These are phyloP conservation scores for Coniophora puteana DNA, from an alignment of 1,284 basidiomycete species.

Conservation along the genomic window DNA sequence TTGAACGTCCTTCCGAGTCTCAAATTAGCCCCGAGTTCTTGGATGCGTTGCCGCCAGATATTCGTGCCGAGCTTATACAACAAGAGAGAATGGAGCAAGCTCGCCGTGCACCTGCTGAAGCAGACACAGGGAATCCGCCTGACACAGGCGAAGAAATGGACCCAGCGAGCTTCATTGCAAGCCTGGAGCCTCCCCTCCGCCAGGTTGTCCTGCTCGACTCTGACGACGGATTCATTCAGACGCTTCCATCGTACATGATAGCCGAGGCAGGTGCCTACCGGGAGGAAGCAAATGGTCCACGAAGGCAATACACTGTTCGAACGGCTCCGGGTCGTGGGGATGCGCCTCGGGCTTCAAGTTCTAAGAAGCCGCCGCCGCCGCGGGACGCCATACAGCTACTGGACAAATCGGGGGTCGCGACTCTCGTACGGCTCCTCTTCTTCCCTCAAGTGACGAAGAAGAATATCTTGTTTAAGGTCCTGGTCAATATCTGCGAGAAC, in stretches of 20 bases:
- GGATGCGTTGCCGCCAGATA: constrained; percentile 92
- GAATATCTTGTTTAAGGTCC: constrained; percentile 83
- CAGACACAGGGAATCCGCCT: constrained; percentile 32
- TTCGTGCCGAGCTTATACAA: constrained; percentile 95
- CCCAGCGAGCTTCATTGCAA: constrained; percentile 84
- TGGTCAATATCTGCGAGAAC: constrained; percentile 96
- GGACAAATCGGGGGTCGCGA: constrained; percentile 88
- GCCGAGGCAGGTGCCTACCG: constrained; percentile 75
- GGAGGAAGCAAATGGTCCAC: constrained; percentile 39
- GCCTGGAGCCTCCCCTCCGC: constrained; percentile 80
- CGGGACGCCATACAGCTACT: constrained; percentile 94
- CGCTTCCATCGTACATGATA: constrained; percentile 78
- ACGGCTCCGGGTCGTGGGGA: constrained; percentile 35
- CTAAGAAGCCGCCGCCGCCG: constrained; percentile 49
- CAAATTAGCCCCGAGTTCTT: constrained; percentile 95
- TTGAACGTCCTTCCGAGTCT: constrained; percentile 74
- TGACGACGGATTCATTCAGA: constrained; percentile 79
- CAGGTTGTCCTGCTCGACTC: constrained; percentile 86
- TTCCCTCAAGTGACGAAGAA: constrained; percentile 92
- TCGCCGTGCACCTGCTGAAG: constrained; percentile 51
- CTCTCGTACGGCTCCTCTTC: constrained; percentile 91
- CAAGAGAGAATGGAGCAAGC: constrained; percentile 86
- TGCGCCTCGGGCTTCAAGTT: no score
- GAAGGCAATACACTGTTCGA: constrained; percentile 32
- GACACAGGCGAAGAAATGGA: constrained; percentile 72